phyloP scores from a whole-genome alignment of 225 moss, liverwort and hornwort species.

The Ulota crispa region DNA sequence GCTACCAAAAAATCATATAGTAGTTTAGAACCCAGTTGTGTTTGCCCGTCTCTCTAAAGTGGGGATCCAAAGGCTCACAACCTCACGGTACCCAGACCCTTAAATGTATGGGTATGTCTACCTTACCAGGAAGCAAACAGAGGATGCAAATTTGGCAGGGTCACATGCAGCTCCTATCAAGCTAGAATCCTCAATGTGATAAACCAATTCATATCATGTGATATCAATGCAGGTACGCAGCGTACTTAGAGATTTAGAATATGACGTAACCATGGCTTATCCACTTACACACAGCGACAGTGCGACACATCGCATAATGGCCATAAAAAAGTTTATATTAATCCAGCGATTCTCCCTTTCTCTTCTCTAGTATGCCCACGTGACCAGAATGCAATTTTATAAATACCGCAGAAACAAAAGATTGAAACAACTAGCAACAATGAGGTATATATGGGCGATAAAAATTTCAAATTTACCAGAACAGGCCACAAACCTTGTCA shows the following conservation, averaged over 20 bases:
- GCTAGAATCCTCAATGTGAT: conserved; percentile 7
- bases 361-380: background rate
- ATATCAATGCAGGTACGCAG: background rate
- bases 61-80: no score
- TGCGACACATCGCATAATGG: background rate
- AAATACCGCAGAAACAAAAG: background rate
- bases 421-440: background rate
- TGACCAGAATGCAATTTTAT: background rate
- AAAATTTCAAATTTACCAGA: background rate
- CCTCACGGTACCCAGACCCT: no score
- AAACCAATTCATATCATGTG: background rate
- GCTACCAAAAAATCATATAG: no score
- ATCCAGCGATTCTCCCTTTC: background rate
- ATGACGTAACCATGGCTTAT: background rate
- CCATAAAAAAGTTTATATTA: background rate
- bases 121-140: conserved; percentile 35
- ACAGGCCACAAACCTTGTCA: conserved; percentile 35
- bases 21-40: no score
- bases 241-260: background rate
- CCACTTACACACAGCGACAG: background rate
- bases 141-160: conserved; percentile 45
- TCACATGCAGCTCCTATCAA: conserved; percentile 48
- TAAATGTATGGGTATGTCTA: no score
- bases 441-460: background rate
- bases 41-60: no score